Percentiles rank a stretch among this genome's conserved stretches.
Conservation (phyloP, 495 filamentous ascomycete species). For the Niebla homalea region DNA sequence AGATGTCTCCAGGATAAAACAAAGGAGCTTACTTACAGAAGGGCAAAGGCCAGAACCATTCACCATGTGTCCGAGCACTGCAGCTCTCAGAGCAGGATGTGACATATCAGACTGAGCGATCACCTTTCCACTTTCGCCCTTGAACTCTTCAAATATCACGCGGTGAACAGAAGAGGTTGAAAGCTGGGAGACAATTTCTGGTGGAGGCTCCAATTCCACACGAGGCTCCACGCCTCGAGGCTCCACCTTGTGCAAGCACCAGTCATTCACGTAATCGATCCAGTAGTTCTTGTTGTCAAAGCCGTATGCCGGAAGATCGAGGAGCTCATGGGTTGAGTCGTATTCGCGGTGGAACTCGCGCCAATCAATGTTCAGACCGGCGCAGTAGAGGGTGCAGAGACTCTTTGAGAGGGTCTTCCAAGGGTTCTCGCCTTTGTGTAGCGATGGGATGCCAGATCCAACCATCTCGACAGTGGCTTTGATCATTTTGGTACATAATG, state of each 20-base stretch:
- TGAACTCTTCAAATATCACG: constrained; percentile 42
- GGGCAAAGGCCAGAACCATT: constrained; percentile 18
- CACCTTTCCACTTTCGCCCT: constrained; percentile 42
- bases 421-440: constrained; percentile 25
- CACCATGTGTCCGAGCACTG: constrained; percentile 53
- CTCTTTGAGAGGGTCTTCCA: constrained; percentile 33
- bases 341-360: constrained; percentile 35
- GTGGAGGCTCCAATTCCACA: not conserved
- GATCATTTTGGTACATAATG: constrained; percentile 14
- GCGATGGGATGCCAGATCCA: constrained; percentile 4
- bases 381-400: constrained; percentile 25
- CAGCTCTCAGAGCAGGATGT: constrained; percentile 65
- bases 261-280: constrained; percentile 32
- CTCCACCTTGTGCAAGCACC: not conserved
- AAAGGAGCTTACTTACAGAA: not conserved
- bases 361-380: constrained; percentile 33
- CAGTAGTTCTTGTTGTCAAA: constrained; percentile 40
- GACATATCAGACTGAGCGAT: constrained; percentile 52
- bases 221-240: not conserved
- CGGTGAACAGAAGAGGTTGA: constrained; percentile 31
- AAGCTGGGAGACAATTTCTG: not conserved
- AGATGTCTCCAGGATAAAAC: constrained; percentile 14
- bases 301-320: constrained; percentile 32
- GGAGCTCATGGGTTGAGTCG: constrained; percentile 26
- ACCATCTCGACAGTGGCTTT: constrained; percentile 34